Evolutionary conservation across 129 eudicot species (phyloP).

Genomic region (Flaveria brownii): DNA sequence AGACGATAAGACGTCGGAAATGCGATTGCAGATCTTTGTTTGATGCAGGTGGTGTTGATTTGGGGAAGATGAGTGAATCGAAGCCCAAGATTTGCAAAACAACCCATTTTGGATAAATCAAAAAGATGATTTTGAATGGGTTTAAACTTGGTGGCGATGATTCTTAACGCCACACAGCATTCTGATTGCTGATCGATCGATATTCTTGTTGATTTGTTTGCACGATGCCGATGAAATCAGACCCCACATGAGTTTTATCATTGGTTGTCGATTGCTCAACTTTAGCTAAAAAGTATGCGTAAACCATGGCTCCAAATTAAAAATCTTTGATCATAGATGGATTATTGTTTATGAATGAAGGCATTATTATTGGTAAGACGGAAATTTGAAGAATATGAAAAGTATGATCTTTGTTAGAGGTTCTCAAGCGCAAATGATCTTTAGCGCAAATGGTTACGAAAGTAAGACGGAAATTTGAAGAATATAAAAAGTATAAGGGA

Average conservation of each 20-base stretch:
- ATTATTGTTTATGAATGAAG: neutral
- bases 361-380: neutral
- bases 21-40: constrained; percentile 13
- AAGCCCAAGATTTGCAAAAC: constrained; percentile 45
- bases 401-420: too few relatives aligned
- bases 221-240: constrained; percentile 25
- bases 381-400: too few relatives aligned
- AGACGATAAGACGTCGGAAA: neutral
- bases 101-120: constrained; percentile 36
- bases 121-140: constrained; percentile 4
- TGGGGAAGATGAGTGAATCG: constrained; percentile 32
- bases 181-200: neutral
- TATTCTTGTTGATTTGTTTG: neutral
- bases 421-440: too few relatives aligned
- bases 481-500: too few relatives aligned
- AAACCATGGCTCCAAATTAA: neutral
- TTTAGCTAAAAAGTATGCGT: constrained; percentile 12
- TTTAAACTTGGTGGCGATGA: neutral
- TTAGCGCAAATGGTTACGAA: too few relatives aligned
- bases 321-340: too few relatives aligned
- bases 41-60: neutral
- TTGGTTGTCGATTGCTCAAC: constrained; percentile 21
- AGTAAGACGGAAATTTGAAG: too few relatives aligned
- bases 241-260: constrained; percentile 24
- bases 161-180: constrained; percentile 25